A percentile compares a stretch with the other conserved stretches of the same genome.
Evolutionary conservation across 192 early-diverging fungal species (phyloP).

Genomic region (Coemansia asiatica): DNA sequence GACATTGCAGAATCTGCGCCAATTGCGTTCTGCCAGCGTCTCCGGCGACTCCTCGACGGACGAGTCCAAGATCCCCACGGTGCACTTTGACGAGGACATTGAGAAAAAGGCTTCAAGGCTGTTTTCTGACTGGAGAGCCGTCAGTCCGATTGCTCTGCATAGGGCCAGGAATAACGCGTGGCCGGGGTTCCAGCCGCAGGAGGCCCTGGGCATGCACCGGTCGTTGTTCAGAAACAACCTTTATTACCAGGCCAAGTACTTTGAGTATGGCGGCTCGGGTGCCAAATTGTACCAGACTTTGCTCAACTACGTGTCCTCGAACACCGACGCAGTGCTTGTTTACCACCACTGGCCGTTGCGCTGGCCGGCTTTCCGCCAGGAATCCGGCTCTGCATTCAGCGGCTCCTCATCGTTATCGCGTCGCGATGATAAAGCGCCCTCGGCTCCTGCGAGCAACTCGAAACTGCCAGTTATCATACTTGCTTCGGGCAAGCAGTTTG

Average conservation of each 20-base stretch:
- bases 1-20: slow-evolving; percentile 50
- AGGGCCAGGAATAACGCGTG: slow-evolving; percentile 44
- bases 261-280: slow-evolving; percentile 57
- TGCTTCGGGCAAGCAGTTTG: slow-evolving; percentile 43
- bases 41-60: not conserved
- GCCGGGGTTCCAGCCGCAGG: slow-evolving; percentile 45
- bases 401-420: not conserved
- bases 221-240: slow-evolving; percentile 53
- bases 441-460: slow-evolving; percentile 15
- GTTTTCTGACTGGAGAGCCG: slow-evolving; percentile 46
- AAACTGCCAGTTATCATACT: slow-evolving; percentile 41
- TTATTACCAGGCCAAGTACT: slow-evolving; percentile 57
- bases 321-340: slow-evolving; percentile 42
- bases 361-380: slow-evolving; percentile 48
- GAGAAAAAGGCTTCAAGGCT: slow-evolving; percentile 26
- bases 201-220: slow-evolving; percentile 38
- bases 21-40: slow-evolving; percentile 30
- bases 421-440: slow-evolving; percentile 10
- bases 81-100: slow-evolving; percentile 33
- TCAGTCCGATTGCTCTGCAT: slow-evolving; percentile 51
- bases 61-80: slow-evolving; percentile 8
- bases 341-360: slow-evolving; percentile 57
- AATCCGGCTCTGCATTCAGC: slow-evolving; percentile 25
- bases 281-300: slow-evolving; percentile 47
- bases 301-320: slow-evolving; percentile 24